Evolutionary conservation across 2,329 filamentous ascomycete species (phyloP), one percentile per base, ranked within the genome.

Genomic region (Penicillium oxalicum): DNA sequence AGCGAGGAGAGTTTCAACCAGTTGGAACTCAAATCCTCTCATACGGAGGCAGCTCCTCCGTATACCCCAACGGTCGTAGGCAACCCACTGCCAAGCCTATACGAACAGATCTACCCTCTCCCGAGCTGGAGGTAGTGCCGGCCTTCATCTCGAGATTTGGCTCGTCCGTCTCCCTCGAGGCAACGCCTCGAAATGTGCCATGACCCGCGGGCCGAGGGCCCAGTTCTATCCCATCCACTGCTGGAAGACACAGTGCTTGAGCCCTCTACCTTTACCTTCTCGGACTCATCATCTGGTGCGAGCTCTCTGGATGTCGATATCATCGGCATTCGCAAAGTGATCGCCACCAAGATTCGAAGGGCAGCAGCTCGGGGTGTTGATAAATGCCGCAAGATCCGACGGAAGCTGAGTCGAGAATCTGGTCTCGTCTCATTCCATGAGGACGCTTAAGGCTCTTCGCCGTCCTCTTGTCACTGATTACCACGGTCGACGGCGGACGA

Each of bases 1-100:
- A 29, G 44, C n/a, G 26, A 29, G 9, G 12, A 34, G 5, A 47
- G 28, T 35, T 24, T 37, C 18, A 28, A 9, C 8, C 38, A 37
- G 9, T 9, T 28, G 29, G 25, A 37, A 1, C 13, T 44, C 2
- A 11, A 25, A 24, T 39, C 48, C 7, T 9, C 51, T 1, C 37
- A 46, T 1, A 47, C 55, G 13, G 54, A 58, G 39, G 45, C 44
- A 1, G 11, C 48, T 25, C 44, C 49, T 29, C 52, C 54, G 1
- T 18, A 24, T 45, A 29, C 24, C 38, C 50, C 2, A 42, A 32
- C 44, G 11, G 40, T 12, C 11, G 9, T 26, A 13, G 38, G 32
- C n/a, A 27, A 40, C 12, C 40, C 47, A 32, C 49, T 52, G 13
- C 35, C 38, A 27, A 44, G 26, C 11, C 34, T 48, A 9, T 42